Evolutionary conservation across 2,329 filamentous ascomycete species (phyloP).

Genomic region (Fusarium odoratissimum): DNA sequence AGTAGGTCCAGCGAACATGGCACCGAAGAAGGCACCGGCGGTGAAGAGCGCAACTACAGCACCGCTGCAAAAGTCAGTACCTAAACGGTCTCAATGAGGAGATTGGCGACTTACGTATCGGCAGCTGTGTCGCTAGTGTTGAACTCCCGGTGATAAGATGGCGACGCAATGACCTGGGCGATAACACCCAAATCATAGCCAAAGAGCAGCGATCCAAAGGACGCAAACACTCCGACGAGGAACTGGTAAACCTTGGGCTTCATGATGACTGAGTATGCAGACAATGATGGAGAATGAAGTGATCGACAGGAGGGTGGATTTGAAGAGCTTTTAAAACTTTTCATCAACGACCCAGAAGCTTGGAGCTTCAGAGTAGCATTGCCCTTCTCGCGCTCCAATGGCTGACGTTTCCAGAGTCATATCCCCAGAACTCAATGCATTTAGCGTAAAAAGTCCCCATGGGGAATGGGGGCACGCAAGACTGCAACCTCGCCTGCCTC

Average conservation of each 20-base stretch:
- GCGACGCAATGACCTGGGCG: conserved; percentile 63
- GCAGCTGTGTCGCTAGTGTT: conserved; percentile 50
- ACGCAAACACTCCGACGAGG: conserved; percentile 56
- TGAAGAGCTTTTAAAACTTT: conserved; percentile 10
- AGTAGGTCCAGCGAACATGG: conserved; percentile 72
- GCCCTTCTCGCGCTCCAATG: conserved; percentile 7
- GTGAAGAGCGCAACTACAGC: conserved; percentile 78
- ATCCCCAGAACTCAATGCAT: background rate
- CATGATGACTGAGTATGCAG: conserved; percentile 8
- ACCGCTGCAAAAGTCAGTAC: conserved; percentile 15
- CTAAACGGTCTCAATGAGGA: accelerated
- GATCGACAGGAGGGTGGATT: conserved; percentile 6
- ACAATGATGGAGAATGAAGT: background rate
- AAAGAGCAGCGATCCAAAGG: conserved; percentile 42
- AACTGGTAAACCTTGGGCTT: conserved; percentile 60
- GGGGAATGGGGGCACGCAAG: background rate
- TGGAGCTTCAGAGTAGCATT: background rate
- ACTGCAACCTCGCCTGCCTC: background rate
- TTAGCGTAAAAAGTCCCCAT: conserved; percentile 4
- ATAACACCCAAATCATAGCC: conserved; percentile 50
- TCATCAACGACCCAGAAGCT: background rate
- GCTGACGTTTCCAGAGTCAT: background rate
- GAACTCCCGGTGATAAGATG: conserved; percentile 19
- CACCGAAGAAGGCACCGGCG: conserved; percentile 78
- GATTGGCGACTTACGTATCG: conserved; percentile 43